phyloP scores from a whole-genome alignment of 441 rosid genomes.

The Croton setiger region DNA sequence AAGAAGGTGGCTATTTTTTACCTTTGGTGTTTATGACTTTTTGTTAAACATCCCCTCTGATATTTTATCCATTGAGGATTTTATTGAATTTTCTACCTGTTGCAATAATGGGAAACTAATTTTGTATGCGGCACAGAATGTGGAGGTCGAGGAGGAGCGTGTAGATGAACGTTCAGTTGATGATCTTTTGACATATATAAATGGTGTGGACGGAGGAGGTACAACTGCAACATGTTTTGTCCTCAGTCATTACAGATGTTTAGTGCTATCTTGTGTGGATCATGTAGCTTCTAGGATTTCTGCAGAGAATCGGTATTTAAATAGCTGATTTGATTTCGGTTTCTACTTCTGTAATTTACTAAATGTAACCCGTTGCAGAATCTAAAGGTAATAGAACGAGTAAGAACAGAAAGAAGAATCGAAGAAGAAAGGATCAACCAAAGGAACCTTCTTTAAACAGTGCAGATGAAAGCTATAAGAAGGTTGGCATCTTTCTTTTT shows the following conservation, averaged over 20 bases:
- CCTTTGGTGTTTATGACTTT: conserved; percentile 2
- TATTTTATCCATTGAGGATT: background rate
- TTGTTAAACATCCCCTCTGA: background rate
- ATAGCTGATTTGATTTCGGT: background rate
- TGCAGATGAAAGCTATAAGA: conserved; percentile 32
- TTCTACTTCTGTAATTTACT: background rate
- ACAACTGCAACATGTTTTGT: conserved; percentile 4
- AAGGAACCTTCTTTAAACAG: conserved; percentile 40
- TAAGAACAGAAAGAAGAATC: conserved; percentile 76
- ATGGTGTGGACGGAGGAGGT: conserved; percentile 81
- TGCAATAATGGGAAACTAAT: conserved; percentile 1
- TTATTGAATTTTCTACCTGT: conserved; percentile 9
- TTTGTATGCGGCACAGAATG: conserved; percentile 34
- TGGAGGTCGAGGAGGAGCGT: conserved; percentile 70
- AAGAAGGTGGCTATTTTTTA: conserved; percentile 37
- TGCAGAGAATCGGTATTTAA: background rate
- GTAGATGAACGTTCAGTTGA: conserved; percentile 92
- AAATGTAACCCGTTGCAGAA: conserved; percentile 46
- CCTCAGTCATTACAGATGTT: conserved; percentile 6
- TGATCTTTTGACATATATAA: conserved; percentile 80
- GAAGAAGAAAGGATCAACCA: conserved; percentile 59
- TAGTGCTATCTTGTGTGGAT: background rate
- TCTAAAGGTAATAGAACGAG: conserved; percentile 56
- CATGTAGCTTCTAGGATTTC: background rate
- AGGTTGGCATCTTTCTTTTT: conserved; percentile 35